Evolutionary conservation across 257 asterid genomes (phyloP), one percentile per base, ranked within the genome.

Genomic region (Nyctanthes arbortristis): DNA sequence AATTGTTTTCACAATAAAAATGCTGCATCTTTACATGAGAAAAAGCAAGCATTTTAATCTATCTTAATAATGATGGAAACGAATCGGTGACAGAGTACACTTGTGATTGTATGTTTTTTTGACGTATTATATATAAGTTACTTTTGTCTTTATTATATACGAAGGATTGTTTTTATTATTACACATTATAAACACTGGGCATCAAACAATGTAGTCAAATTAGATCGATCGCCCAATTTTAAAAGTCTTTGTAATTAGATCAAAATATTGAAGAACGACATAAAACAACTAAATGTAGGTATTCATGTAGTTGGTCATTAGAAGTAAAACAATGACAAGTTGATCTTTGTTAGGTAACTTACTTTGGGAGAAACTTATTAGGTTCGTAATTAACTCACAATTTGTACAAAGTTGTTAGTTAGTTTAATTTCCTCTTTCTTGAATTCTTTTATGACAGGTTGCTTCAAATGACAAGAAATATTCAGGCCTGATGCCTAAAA

Each of bases 401-500:
- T 9, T 52, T 8, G 68, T 40, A 24, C 27, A 61, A 64, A 65
- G 30, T 54, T 52, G 14, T 14, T 59, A 22, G 43, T 55, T 70
- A 37, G 22, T 68, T 68, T 40, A 55, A 33, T 34, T 14, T 8
- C 47, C n/a, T 47, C 2, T 28, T 32, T 30, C 39, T 40, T 56
- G 20, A 12, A 7, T 25, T 61, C n/a, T 54, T 56, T 4, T 24
- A 20, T 58, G 12, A 8, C 58, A 88, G 97, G 66, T 63, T 45
- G 66, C 85, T 37, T 70, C 89, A 18, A 13, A 62, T 28, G 91
- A 69, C 37, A 84, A 80, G 13, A 87, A 76, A 71, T 92, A 92
- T 65, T 95, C 96, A 16, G 93, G 89, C 34, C 86, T 92, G 35
- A 54, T 68, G 67, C 96, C 96, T 5, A 92, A 86, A 72, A 92